Evolutionary conservation across 2,329 filamentous ascomycete species (phyloP).

Genomic region (Fusarium siculi): DNA sequence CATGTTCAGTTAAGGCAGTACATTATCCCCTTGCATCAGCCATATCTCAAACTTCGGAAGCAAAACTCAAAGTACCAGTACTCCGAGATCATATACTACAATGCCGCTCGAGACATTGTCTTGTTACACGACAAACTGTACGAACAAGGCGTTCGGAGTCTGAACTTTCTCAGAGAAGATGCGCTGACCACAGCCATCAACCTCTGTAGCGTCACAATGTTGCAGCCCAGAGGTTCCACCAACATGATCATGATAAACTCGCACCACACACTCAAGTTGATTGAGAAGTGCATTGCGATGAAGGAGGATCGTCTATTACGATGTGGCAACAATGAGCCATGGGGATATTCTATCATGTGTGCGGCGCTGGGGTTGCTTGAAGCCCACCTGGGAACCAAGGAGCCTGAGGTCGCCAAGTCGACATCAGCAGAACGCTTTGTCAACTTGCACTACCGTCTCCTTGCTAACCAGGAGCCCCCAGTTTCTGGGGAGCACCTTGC

Average conservation of each 20-base stretch:
- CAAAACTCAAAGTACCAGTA: slow-evolving; percentile 70
- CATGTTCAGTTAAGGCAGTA: slow-evolving; percentile 71
- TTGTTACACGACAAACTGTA: slow-evolving; percentile 70
- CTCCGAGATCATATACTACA: slow-evolving; percentile 72
- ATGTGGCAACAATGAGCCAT: slow-evolving; percentile 72
- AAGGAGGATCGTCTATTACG: slow-evolving; percentile 70
- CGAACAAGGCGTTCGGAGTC: slow-evolving; percentile 66
- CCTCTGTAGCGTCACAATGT: slow-evolving; percentile 69
- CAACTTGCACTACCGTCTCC: slow-evolving; percentile 66
- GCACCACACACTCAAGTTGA: slow-evolving; percentile 68
- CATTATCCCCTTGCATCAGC: slow-evolving; percentile 70
- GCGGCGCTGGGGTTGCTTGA: slow-evolving; percentile 68
- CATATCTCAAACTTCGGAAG: slow-evolving; percentile 68
- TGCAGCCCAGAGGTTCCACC: slow-evolving; percentile 67
- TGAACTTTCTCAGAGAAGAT: slow-evolving; percentile 71
- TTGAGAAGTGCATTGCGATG: slow-evolving; percentile 69
- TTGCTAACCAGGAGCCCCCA: slow-evolving; percentile 64
- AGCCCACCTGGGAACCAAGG: slow-evolving; percentile 68
- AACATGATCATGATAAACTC: slow-evolving; percentile 72
- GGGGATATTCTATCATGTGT: slow-evolving; percentile 73
- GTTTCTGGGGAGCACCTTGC: slow-evolving; percentile 47
- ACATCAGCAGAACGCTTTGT: slow-evolving; percentile 69
- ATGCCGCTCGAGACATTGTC: slow-evolving; percentile 69
- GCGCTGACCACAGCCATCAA: slow-evolving; percentile 69
- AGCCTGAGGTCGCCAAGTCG: slow-evolving; percentile 66